A percentile compares a stretch with the other conserved stretches of the same genome.
phyloP scores from a whole-genome alignment of 306 rosid species.

The Albizia julibrissin region DNA sequence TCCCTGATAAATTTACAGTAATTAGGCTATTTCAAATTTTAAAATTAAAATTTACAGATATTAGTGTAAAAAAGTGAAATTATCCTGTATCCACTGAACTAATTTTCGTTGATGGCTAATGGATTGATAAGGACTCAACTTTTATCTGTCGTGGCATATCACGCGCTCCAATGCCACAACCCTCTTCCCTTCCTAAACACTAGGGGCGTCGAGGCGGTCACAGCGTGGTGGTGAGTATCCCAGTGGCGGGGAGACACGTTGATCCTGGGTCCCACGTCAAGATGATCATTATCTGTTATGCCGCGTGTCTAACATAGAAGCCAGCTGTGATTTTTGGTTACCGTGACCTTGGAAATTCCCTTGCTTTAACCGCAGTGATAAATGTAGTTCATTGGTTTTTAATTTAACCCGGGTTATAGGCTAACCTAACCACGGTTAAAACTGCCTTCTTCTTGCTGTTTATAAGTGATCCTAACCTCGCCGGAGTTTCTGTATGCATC shows the following conservation, averaged over 20 bases:
- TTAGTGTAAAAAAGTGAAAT: too few relatives aligned
- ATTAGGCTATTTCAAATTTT: too few relatives aligned
- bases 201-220: conserved; percentile 21
- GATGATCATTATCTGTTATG: conserved; percentile 9
- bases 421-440: conserved; percentile 55
- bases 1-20: too few relatives aligned
- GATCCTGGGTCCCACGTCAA: neutral
- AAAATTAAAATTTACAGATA: too few relatives aligned
- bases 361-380: conserved; percentile 43
- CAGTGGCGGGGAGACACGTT: neutral
- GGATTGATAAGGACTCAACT: neutral
- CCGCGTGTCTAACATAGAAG: conserved; percentile 34
- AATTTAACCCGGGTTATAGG: conserved; percentile 32
- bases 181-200: conserved; percentile 21
- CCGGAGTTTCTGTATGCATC: conserved; percentile 40
- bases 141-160: conserved; percentile 26
- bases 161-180: conserved; percentile 28
- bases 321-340: conserved; percentile 16
- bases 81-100: neutral
- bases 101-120: neutral
- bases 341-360: conserved; percentile 32
- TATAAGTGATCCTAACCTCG: conserved; percentile 46
- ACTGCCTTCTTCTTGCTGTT: conserved; percentile 23
- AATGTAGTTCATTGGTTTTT: conserved; percentile 8
- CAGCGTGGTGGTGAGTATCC: conserved; percentile 18